A percentile compares a stretch with the other conserved stretches of the same genome.
phyloP scores from a whole-genome alignment of 768 basidiomycete species.

The Flagelloscypha sp. region DNA sequence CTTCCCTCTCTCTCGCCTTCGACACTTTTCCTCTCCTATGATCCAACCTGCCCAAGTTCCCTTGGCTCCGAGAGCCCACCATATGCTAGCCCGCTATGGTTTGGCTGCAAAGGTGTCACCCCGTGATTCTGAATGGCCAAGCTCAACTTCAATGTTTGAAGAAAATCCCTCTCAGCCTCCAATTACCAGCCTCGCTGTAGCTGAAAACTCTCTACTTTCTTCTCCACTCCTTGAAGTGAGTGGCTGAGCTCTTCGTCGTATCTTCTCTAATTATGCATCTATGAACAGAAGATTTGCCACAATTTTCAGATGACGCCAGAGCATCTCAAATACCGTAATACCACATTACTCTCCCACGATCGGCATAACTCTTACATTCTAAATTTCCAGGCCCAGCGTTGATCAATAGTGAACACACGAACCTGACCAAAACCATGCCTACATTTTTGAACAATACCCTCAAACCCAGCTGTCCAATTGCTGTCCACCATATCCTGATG shows the following conservation, averaged over 20 bases:
- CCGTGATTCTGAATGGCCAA: too few relatives aligned
- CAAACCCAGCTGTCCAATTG: not conserved
- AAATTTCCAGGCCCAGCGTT: not conserved
- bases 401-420: slow-evolving; percentile 1
- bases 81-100: too few relatives aligned
- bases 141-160: too few relatives aligned
- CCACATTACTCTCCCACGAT: not conserved
- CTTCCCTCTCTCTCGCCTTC: too few relatives aligned
- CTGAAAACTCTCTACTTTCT: slow-evolving; percentile 7
- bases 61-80: too few relatives aligned
- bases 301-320: slow-evolving; percentile 1
- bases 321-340: slow-evolving; percentile 7
- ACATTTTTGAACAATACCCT: slow-evolving; percentile 1
- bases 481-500: not conserved
- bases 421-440: not conserved
- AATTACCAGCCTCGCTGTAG: slow-evolving; percentile 5
- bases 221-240: slow-evolving; percentile 4
- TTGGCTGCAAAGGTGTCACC: too few relatives aligned
- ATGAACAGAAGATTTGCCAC: slow-evolving; percentile 3
- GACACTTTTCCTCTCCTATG: too few relatives aligned
- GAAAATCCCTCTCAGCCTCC: too few relatives aligned
- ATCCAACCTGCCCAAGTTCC: too few relatives aligned
- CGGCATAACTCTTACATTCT: not conserved
- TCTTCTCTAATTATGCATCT: not conserved
- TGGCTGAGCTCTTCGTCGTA: not conserved